Percentiles rank a stretch among this genome's conserved stretches.
Conservation (phyloP, 164 flowering plant genomes). For the Vitis rupestris region DNA sequence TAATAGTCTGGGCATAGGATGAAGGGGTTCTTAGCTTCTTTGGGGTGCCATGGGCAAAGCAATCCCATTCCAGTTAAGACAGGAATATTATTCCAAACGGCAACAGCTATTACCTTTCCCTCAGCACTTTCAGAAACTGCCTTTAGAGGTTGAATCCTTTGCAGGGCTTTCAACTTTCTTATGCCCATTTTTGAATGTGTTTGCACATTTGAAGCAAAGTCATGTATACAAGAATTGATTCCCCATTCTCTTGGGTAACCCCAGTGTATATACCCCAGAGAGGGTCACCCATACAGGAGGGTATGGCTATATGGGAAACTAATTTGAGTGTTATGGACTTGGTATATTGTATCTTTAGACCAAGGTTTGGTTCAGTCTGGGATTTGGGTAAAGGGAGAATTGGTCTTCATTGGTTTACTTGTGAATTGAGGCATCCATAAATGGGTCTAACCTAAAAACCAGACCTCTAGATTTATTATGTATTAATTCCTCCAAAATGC, state of each 20-base stretch:
- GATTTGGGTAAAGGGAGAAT: no score
- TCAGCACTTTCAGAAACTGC: not conserved
- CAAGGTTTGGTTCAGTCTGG: no score
- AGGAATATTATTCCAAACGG: slow-evolving; percentile 19
- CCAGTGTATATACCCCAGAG: not conserved
- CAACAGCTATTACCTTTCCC: not conserved
- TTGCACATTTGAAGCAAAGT: slow-evolving; percentile 20
- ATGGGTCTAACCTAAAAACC: no score
- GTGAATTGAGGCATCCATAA: no score
- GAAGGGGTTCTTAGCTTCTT: slow-evolving; percentile 39
- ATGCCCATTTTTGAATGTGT: not conserved
- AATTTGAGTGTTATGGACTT: no score
- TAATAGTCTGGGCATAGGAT: slow-evolving; percentile 16
- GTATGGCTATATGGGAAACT: no score
- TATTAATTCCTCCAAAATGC: no score
- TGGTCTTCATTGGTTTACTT: no score
- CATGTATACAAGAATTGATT: not conserved
- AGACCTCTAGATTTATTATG: no score
- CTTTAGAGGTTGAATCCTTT: not conserved
- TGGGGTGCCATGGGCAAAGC: slow-evolving; percentile 27
- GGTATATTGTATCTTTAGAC: no score
- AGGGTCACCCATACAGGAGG: no score
- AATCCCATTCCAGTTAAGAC: slow-evolving; percentile 13
- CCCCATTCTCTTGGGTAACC: no score
- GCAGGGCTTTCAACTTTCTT: slow-evolving; percentile 14